Conservation (phyloP, 768 basidiomycete genomes). For the Boletus edulis region DNA sequence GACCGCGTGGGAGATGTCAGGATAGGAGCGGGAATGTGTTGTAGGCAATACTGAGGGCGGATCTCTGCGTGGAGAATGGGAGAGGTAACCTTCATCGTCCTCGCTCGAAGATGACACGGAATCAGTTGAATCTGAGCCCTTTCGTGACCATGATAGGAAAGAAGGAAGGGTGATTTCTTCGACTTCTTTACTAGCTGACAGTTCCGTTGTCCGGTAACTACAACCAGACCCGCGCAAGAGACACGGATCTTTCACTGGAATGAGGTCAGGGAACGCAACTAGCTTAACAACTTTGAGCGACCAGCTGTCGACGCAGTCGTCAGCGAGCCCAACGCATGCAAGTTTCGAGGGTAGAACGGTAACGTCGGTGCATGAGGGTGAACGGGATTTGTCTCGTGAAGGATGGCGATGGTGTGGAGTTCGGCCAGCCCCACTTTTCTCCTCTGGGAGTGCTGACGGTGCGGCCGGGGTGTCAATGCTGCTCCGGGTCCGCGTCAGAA, state of each 20-base stretch:
- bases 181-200: conserved; percentile 5
- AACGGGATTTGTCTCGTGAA: conserved; percentile 44
- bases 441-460: conserved; percentile 7
- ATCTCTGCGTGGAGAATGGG: conserved; percentile 50
- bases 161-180: conserved; percentile 17
- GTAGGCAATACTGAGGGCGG: conserved; percentile 34
- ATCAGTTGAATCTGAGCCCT: conserved; percentile 22
- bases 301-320: conserved; percentile 70
- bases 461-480: conserved; percentile 34
- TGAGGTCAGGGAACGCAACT: conserved; percentile 72
- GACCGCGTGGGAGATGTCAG: conserved; percentile 37
- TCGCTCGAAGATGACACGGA: conserved; percentile 34
- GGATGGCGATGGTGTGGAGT: conserved; percentile 12
- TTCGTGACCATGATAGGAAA: conserved; percentile 22
- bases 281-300: conserved; percentile 75
- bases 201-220: neutral
- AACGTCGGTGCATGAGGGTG: conserved; percentile 58
- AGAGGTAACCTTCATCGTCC: conserved; percentile 53
- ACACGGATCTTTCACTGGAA: conserved; percentile 33
- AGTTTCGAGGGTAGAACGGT: conserved; percentile 65
- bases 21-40: conserved; percentile 41
- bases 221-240: conserved; percentile 3
- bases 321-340: conserved; percentile 71
- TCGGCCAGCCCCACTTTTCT: conserved; percentile 1
- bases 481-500: conserved; percentile 49